Evolutionary conservation across 208 protist species (phyloP), one percentile per base, ranked within the genome.

Genomic region (Acanthamoeba sp.): DNA sequence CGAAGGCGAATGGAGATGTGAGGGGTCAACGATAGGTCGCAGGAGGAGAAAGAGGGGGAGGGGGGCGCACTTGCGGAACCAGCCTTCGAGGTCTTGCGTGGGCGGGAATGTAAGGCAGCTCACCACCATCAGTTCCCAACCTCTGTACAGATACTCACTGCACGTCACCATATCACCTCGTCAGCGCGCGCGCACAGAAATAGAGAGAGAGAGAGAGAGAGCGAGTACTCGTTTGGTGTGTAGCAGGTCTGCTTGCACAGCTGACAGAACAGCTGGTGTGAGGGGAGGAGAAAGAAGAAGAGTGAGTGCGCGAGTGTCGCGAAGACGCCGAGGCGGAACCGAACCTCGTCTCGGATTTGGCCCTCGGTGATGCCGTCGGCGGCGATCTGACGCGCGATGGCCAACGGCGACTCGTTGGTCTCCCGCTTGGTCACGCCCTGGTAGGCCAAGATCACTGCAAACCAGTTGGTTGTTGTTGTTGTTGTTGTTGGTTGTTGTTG

Each of bases 231-330:
- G 48, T 93, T 80, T 7, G 88, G 57, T 29, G 59, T 78, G 64
- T 93, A 80, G 48, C 62, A 80, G 27, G 88, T 93, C 48, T 93
- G 88, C 34, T 93, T 93, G 64, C 88, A 93, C 40, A 93, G 62
- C 88, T 93, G 88, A 34, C 88, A 93, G 76, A 93, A 82, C 73
- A 82, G 27, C 78, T 57, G 27, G 57, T 27, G 45, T 3, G 57
- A 64, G 14, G 10, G 10, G 42, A 48, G 42, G 10, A 48, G 42
- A 48, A 48, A 10, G 10, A 48, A 48, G 42, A 48, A 48, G 10
- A 48, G 59, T 69, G 59, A 22, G 59, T 69, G 59, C 16, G 59
- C 16, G 59, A 22, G 59, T 24, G 59, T 34, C 6, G 29, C 59
- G 14, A 36, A 87, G 32, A 12, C 12, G 29, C 22, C 22, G n/a